Conservation (phyloP, 2,329 filamentous ascomycete species). For the Monilinia aucupariae region DNA sequence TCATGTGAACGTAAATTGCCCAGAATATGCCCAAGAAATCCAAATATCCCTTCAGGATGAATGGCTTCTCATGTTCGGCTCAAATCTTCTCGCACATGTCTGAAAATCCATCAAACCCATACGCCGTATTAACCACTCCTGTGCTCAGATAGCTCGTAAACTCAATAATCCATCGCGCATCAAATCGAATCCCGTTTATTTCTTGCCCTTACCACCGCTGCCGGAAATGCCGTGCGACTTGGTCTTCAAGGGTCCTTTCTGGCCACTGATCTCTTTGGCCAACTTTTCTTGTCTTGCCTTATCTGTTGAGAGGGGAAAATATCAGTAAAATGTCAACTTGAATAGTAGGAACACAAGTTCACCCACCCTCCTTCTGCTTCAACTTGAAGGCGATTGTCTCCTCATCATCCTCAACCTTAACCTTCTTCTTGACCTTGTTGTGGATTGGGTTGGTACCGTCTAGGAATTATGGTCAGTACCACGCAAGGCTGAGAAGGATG, state of each 20-base stretch:
- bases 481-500: conserved; percentile 37
- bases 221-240: conserved; percentile 93
- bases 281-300: conserved; percentile 79
- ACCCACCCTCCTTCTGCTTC: conserved; percentile 78
- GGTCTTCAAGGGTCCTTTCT: conserved; percentile 79
- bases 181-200: not conserved
- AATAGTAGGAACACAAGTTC: not conserved
- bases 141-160: conserved; percentile 10
- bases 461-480: not conserved
- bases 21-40: not conserved
- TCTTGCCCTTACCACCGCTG: conserved; percentile 75
- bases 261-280: conserved; percentile 53
- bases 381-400: conserved; percentile 73
- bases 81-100: not conserved
- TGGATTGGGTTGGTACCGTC: conserved; percentile 14
- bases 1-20: not conserved
- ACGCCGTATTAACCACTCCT: conserved; percentile 22
- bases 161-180: conserved; percentile 2
- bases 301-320: not conserved
- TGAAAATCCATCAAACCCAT: conserved; percentile 14
- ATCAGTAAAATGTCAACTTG: conserved; percentile 47
- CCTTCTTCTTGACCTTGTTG: conserved; percentile 81
- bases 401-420: conserved; percentile 77
- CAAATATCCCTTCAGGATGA: not conserved
- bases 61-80: conserved; percentile 3